Base-by-base conservation (phyloP, 352 stramenopile species). In the Pythium oligandrum region DNA sequence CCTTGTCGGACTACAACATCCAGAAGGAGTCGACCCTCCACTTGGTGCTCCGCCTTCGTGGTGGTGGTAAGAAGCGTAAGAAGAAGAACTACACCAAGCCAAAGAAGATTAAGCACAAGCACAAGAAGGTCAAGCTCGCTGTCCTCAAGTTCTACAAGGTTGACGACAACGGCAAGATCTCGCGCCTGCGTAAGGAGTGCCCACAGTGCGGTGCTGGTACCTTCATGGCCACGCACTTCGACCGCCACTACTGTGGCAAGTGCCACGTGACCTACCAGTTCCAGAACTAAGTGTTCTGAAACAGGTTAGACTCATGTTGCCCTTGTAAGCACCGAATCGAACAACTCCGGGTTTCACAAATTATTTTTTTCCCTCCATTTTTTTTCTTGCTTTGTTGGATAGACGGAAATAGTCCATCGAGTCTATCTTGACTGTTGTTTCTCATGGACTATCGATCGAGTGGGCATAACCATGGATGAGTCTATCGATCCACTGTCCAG, bases 51-150 rank as follows among this genome's bases (percentile, higher is more conserved):
- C 87, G 96, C 69, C 82, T 99, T 48, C 84, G 92, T 63, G 93
- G 93, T 82, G 86, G 88, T 87, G 95, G 94, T 73, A 98, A 98
- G 92, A 99, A 99, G 92, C 93, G 95, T 64, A 99, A 99, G 87
- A 99, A 99, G 93, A 99, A 99, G 91, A 81, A 93, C 61, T 99
- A 98, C 93, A 99, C 93, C 74, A 99, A 98, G 89, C 97, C 97
- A 59, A 99, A 99, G 95, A 99, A 99, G 94, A 95, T 96, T 57
- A 96, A 96, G 72, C 89, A 97, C 88, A 96, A 97, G 77, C 90
- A 97, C 86, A 94, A 95, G 72, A 96, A 95, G 71, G 90, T 97
- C 59, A 99, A 99, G 88, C 88, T 99, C 44, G 95, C 96, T 37
- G 89, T 95, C 63, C 86, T 98, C 48, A 98, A 98, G 89, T 99